Base-by-base conservation (phyloP, 208 protist genomes). In the Kentomonas sorsogonicus region DNA sequence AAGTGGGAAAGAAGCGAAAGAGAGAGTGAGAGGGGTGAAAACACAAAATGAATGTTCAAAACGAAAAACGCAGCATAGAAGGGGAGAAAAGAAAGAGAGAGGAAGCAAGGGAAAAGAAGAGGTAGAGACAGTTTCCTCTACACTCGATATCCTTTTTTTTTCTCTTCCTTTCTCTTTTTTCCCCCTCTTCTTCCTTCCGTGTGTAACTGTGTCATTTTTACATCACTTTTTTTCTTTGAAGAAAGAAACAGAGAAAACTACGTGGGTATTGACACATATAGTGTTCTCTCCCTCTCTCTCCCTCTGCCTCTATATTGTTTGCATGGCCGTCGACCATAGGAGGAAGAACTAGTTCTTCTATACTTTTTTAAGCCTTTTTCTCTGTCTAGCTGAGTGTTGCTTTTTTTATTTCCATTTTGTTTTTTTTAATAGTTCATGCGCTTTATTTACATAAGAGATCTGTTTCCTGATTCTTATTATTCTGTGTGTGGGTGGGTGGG, bases 221-320 rank as follows among this genome's bases (percentile, higher is more conserved):
- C 31, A 30, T 20, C 30, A 25, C 20, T 41, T 25, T 56, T 0
- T 15, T 15, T 56, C 39, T 0, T 41, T 3, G 9, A 66, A 57
- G 15, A 11, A 41, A 20, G 29, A 54, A 34, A 59, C 0, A 3
- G 53, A 53, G 30, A 66, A 60, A 26, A 53, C n/a, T n/a, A n/a
- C n/a, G n/a, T n/a, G n/a, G n/a, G n/a, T n/a, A n/a, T n/a, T n/a
- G n/a, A n/a, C n/a, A n/a, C n/a, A n/a, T n/a, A n/a, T n/a, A n/a
- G n/a, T n/a, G n/a, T n/a, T n/a, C n/a, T n/a, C n/a, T n/a, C n/a
- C n/a, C n/a, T n/a, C n/a, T n/a, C n/a, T n/a, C n/a, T n/a, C n/a
- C n/a, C n/a, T n/a, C n/a, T n/a, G n/a, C n/a, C n/a, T n/a, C n/a
- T n/a, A n/a, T n/a, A n/a, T n/a, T n/a, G n/a, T n/a, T n/a, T n/a